These are phyloP conservation scores for Telfairia occidentalis DNA, from an alignment of 331 rosid species.

Conservation along the genomic window DNA sequence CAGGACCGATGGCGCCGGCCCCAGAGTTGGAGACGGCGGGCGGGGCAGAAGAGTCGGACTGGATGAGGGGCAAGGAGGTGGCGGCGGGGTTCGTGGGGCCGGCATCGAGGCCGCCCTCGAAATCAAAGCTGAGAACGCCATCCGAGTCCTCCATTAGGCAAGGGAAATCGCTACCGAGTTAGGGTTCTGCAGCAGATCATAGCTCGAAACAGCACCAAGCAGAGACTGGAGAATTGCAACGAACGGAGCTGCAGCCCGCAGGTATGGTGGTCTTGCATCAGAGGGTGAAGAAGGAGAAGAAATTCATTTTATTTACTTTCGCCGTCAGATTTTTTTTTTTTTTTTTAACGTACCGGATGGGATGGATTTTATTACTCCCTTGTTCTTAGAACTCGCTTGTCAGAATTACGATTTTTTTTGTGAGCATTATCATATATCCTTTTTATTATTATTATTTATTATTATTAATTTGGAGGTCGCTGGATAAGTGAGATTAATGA, in stretches of 20 bases:
- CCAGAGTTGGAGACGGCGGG: conserved; percentile 17
- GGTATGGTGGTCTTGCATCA: neutral
- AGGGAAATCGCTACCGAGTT: neutral
- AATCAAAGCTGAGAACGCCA: conserved; percentile 94
- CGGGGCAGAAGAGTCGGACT: conserved; percentile 27
- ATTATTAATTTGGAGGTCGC: neutral
- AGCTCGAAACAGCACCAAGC: neutral
- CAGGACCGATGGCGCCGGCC: conserved; percentile 21
- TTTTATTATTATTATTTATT: no score
- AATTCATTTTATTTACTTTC: neutral
- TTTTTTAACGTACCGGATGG: neutral
- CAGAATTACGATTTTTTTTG: no score
- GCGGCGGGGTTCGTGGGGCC: conserved; percentile 26
- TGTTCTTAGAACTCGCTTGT: no score
- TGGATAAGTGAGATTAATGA: neutral
- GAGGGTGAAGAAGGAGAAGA: neutral
- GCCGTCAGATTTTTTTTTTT: neutral
- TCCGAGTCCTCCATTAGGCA: conserved; percentile 82
- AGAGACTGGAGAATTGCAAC: neutral
- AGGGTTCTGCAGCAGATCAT: conserved; percentile 6
- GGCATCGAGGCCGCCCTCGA: conserved; percentile 91
- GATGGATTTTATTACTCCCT: neutral
- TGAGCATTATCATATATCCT: no score
- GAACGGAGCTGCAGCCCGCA: neutral
- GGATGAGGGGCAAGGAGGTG: conserved; percentile 31